Base-by-base conservation (phyloP, 139 green algal genomes). In the Zygnema circumcarinatum region DNA sequence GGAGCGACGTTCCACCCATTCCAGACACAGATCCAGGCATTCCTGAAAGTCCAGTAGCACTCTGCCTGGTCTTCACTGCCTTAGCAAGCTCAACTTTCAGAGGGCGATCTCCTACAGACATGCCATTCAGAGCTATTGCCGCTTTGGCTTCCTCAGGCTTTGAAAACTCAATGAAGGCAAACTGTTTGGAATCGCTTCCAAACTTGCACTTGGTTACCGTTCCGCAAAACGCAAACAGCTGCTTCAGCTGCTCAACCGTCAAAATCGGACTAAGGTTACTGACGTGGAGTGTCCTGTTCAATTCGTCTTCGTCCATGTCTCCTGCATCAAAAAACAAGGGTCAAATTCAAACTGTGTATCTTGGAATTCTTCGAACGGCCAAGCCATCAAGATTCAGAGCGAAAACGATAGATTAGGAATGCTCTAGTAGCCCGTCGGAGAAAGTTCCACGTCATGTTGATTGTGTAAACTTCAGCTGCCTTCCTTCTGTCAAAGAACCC, bases 171-270 rank as follows among this genome's bases (percentile, higher is more conserved):
- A 95, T 74, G 36, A 94, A 84, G 1, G 90, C 92, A 62, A 89
- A 92, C n/a, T 84, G 35, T 35, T 87, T 88, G 38, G 68, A 68
- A 35, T 74, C 56, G 33, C 79, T 87, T 47, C 72, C 67, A 38
- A 95, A 86, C 33, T 67, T 75, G 38, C 87, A 88, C 53, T 52
- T 79, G 68, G 35, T 76, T 31, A 95, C 88, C 54, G 76, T 84
- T 20, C 93, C 93, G 67, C 91, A 94, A 38, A 94, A 92, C 1
- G 75, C 85, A 82, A 95, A 95, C 40, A 95, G 87, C 62, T 92
- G 84, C 74, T 91, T 85, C 0, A 95, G 73, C 93, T 95, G 89
- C 85, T 95, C 93, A 21, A 68, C 33, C 0, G 76, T 92, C 42
- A 94, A 85, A 7, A 81, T 31, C 2, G 88, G 73, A 54, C 81